Percentiles rank a stretch among this genome's conserved stretches.
phyloP scores from a whole-genome alignment of 441 rosid genomes.

The Pelargonium exstipulatum region DNA sequence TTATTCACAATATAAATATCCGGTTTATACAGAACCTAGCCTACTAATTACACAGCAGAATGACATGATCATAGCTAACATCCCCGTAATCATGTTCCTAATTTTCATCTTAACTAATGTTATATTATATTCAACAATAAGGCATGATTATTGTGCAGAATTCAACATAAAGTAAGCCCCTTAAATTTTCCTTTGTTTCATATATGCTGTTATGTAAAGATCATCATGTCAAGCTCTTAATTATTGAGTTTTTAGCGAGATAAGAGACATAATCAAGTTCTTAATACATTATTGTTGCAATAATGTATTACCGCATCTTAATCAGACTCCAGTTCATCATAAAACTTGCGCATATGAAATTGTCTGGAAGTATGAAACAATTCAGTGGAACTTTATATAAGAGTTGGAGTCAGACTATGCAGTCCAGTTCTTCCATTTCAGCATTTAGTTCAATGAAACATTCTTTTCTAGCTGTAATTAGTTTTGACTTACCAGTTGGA shows the following conservation, averaged over 20 bases:
- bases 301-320: neutral
- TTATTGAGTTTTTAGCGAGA: neutral
- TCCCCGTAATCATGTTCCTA: no score
- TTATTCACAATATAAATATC: no score
- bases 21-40: no score
- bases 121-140: no score
- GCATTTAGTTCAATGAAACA: neutral
- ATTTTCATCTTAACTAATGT: no score
- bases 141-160: no score
- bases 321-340: neutral
- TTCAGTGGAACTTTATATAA: neutral
- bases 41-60: no score
- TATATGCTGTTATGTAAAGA: neutral
- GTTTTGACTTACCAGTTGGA: neutral
- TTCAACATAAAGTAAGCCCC: neutral
- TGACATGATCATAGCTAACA: no score
- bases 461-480: neutral
- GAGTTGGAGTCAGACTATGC: neutral
- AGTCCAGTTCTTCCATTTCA: neutral
- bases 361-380: neutral
- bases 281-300: neutral
- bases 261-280: neutral
- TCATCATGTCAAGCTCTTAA: constrained; percentile 2
- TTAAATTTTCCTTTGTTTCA: neutral
- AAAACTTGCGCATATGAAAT: neutral